phyloP scores from a whole-genome alignment of 371 early-diverging fungal genomes.

The Mortierella sp. region DNA sequence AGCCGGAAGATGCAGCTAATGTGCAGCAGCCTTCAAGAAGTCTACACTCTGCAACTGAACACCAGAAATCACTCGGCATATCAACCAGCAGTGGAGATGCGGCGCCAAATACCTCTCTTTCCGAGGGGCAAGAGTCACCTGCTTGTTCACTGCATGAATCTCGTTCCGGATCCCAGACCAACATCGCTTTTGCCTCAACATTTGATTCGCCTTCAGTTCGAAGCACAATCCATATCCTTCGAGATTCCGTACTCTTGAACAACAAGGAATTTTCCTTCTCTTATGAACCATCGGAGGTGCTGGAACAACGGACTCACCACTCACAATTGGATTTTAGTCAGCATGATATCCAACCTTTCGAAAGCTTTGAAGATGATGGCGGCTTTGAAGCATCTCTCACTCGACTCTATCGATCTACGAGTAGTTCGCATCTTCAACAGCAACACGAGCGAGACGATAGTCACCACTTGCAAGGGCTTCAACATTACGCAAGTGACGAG shows the following conservation, averaged over 20 bases:
- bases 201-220: slow-evolving; percentile 35
- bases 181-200: slow-evolving; percentile 20
- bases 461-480: slow-evolving; percentile 14
- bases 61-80: too few species aligned
- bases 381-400: slow-evolving; percentile 41
- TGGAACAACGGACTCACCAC: slow-evolving; percentile 31
- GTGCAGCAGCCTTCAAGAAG: too few species aligned
- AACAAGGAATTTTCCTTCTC: slow-evolving; percentile 51
- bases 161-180: slow-evolving; percentile 32
- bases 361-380: slow-evolving; percentile 18
- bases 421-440: slow-evolving; percentile 1
- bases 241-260: slow-evolving; percentile 46
- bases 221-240: slow-evolving; percentile 33
- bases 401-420: slow-evolving; percentile 7
- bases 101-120: slow-evolving; percentile 2
- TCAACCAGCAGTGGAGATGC: too few species aligned
- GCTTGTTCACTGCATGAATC: slow-evolving; percentile 26
- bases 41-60: too few species aligned
- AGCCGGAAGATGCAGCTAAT: too few species aligned
- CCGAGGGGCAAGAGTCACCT: slow-evolving; percentile 20
- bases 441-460: background rate
- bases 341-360: slow-evolving; percentile 14
- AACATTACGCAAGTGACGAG: slow-evolving; percentile 35
- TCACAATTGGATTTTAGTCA: slow-evolving; percentile 15
- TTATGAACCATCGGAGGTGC: slow-evolving; percentile 40